Conservation (phyloP, 805 yeast species). For the Scheffersomyces amazonensis region DNA sequence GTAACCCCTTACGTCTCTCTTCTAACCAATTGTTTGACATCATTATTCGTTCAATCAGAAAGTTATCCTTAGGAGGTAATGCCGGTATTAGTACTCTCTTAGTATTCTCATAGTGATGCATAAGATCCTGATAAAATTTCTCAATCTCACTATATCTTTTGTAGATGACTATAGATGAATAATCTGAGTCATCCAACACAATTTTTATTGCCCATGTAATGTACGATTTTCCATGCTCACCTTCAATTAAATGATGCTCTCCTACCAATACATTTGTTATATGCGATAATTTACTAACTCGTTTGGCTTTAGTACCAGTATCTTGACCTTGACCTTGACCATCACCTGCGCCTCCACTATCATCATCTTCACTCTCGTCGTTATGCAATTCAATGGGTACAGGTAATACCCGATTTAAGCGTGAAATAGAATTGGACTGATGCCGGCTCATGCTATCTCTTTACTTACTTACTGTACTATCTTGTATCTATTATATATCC, state of each 20-base stretch:
- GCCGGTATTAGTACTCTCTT: conserved; percentile 42
- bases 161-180: conserved; percentile 44
- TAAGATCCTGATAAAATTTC: conserved; percentile 39
- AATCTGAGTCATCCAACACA: conserved; percentile 32
- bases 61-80: conserved; percentile 51
- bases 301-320: background rate
- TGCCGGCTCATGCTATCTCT: conserved; percentile 4
- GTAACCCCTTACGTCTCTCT: conserved; percentile 53
- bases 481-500: too few relatives aligned
- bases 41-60: conserved; percentile 36
- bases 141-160: conserved; percentile 68
- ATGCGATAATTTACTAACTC: conserved; percentile 17
- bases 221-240: conserved; percentile 35
- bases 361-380: conserved; percentile 9
- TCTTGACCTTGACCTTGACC: background rate
- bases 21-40: conserved; percentile 48
- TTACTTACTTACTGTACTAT: background rate
- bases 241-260: conserved; percentile 35
- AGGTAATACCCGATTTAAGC: conserved; percentile 30
- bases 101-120: conserved; percentile 49
- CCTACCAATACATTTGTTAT: conserved; percentile 42
- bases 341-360: background rate
- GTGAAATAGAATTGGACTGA: conserved; percentile 16
- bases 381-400: conserved; percentile 36
- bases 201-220: conserved; percentile 39